Conservation (phyloP, 805 yeast genomes). For the Zygosaccharomyces gambellarensis region DNA sequence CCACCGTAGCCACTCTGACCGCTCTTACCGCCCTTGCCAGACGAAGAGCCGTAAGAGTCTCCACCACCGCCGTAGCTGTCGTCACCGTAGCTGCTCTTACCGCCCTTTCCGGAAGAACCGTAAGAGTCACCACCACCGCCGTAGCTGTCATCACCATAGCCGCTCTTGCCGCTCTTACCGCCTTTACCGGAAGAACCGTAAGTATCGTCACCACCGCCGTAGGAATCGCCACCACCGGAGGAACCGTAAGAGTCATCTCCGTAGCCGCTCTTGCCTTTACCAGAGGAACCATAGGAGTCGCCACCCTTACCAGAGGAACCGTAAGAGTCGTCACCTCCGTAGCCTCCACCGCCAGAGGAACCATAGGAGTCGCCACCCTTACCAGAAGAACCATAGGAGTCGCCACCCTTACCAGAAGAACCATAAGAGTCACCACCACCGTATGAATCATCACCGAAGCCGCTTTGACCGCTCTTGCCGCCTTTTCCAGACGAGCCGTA, state of each 20-base stretch:
- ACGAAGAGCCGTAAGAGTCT: conserved; percentile 27
- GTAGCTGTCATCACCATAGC: conserved; percentile 16
- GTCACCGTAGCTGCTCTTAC: conserved; percentile 6
- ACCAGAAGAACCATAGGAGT: conserved; percentile 9
- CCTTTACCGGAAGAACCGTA: conserved; percentile 10
- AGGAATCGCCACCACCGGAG: conserved; percentile 13
- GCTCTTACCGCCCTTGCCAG: conserved; percentile 11
- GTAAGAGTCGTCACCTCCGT: conserved; percentile 22
- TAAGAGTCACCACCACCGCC: conserved; percentile 26
- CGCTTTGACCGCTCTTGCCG: conserved; percentile 26
- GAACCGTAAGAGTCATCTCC: conserved; percentile 19
- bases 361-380: conserved; percentile 20
- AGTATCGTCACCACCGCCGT: conserved; percentile 13
- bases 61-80: conserved; percentile 2
- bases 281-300: conserved; percentile 22
- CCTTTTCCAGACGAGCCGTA: conserved; percentile 13
- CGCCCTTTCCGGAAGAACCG: conserved; percentile 28
- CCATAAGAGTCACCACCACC: conserved; percentile 21
- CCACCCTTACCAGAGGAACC: conserved; percentile 23
- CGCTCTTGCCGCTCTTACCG: conserved; percentile 23
- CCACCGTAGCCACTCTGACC: conserved; percentile 20
- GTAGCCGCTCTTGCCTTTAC: conserved; percentile 15
- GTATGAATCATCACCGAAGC: conserved; percentile 7
- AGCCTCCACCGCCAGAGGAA: conserved; percentile 9
- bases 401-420: conserved; percentile 20